Evolutionary conservation across 2,329 filamentous ascomycete species (phyloP).

Genomic region (Fusarium duplospermum): DNA sequence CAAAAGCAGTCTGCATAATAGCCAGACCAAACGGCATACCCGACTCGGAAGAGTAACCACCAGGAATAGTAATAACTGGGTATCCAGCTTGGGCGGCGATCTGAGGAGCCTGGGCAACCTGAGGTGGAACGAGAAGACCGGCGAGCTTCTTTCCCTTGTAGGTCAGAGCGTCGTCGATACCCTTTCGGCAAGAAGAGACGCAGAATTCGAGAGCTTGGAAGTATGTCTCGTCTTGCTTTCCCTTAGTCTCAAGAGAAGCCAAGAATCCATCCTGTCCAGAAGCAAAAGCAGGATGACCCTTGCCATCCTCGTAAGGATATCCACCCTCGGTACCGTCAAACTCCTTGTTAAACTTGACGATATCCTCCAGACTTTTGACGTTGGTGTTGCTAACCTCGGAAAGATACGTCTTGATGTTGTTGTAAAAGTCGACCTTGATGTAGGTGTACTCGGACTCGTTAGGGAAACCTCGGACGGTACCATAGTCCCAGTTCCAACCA

Average conservation of each 20-base stretch:
- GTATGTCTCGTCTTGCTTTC: conserved; percentile 73
- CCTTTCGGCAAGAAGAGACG: conserved; percentile 68
- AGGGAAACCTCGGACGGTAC: conserved; percentile 68
- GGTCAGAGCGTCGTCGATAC: conserved; percentile 75
- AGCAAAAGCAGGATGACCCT: conserved; percentile 68
- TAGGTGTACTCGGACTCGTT: conserved; percentile 81
- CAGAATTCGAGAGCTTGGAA: conserved; percentile 74
- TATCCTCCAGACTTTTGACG: conserved; percentile 70
- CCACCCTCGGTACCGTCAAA: conserved; percentile 77
- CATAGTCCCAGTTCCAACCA: conserved; percentile 82
- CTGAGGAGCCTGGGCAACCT: conserved; percentile 75
- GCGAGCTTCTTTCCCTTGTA: conserved; percentile 61
- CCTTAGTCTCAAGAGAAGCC: conserved; percentile 70
- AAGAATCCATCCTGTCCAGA: conserved; percentile 80
- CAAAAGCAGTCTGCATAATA: conserved; percentile 70
- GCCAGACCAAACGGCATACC: conserved; percentile 73
- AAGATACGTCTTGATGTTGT: conserved; percentile 71
- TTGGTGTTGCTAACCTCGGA: conserved; percentile 70
- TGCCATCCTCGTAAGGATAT: conserved; percentile 61
- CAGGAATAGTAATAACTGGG: conserved; percentile 77
- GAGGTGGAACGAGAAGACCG: conserved; percentile 75
- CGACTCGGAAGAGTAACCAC: conserved; percentile 63
- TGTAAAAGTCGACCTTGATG: conserved; percentile 77
- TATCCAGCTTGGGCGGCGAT: conserved; percentile 82
- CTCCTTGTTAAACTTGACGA: conserved; percentile 72